Evolutionary conservation across 2,329 filamentous ascomycete species (phyloP), one percentile per base, ranked within the genome.

Genomic region (Aureobasidium pullulans): DNA sequence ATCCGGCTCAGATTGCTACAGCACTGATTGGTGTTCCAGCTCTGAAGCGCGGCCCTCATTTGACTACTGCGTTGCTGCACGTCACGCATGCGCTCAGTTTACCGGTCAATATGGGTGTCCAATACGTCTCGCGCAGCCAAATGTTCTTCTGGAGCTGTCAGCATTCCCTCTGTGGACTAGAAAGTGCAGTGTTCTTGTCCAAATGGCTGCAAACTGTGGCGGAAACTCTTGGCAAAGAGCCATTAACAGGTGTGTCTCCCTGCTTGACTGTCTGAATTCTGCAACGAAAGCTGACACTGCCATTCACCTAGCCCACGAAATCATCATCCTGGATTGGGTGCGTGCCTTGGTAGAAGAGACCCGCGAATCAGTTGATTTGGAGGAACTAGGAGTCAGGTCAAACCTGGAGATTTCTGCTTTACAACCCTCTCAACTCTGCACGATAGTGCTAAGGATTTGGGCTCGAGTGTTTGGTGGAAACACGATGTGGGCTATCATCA

Each of bases 121-220:
- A 81, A 52, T 75, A 78, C 13, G 80, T 83, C 0, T 79, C 79
- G 0, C 71, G 77, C 15, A 83, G 78, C 13, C 80, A 83, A 53
- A 79, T 79, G 0, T 80, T 81, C 46, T 79, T 82, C 50, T 83
- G 81, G 80, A 81, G 79, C 6, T 79, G 81, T 4, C 74, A 81
- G 19, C 80, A 83, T 57, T 79, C 79, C 0, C 71, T 83, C 0
- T 81, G 78, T 4, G 78, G 77, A 1, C 71, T 84, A 0, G 81
- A 84, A 63, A 82, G 79, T 19, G 79, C 79, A 0, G 75, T 83
- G 0, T 68, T 84, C 4, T 68, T 83, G 0, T 78, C 77, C 16
- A 82, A 82, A 61, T 79, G 77, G 77, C 68, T 78, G 47, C 78
- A 75, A 57, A 71, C 71, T 1, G 61, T 76, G 2, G 69, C 72